Conservation (phyloP, 2,329 filamentous ascomycete genomes). For the Cladophialophora immunda region DNA sequence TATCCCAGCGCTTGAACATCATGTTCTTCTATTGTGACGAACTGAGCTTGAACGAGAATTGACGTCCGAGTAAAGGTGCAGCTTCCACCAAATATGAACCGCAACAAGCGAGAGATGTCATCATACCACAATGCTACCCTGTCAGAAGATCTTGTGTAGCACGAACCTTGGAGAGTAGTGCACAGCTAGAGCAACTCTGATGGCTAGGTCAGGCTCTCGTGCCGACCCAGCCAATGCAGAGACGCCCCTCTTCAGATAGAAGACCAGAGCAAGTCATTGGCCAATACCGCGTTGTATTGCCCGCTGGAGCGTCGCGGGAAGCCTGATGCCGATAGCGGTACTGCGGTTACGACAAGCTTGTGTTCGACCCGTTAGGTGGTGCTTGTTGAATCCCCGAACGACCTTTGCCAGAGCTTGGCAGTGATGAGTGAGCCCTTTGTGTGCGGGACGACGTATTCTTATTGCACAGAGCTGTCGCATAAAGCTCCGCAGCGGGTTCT, state of each 20-base stretch:
- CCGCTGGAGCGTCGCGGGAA: neutral
- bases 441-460: neutral
- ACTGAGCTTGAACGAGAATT: neutral
- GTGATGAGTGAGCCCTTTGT: conserved; percentile 1
- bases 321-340: neutral
- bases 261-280: neutral
- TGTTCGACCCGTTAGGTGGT: neutral
- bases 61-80: conserved; percentile 25
- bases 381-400: neutral
- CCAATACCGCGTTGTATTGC: neutral
- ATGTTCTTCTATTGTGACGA: neutral
- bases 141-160: neutral
- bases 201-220: neutral
- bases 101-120: conserved; percentile 2
- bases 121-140: conserved; percentile 9
- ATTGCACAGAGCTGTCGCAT: neutral
- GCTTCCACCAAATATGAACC: conserved; percentile 25
- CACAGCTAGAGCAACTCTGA: neutral
- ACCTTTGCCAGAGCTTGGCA: neutral
- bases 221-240: no score
- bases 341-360: neutral
- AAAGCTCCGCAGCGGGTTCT: neutral
- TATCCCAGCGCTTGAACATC: conserved; percentile 19
- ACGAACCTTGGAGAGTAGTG: neutral
- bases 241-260: neutral